Evolutionary conservation across 257 asterid genomes (phyloP).

Genomic region (Plantago elongata): DNA sequence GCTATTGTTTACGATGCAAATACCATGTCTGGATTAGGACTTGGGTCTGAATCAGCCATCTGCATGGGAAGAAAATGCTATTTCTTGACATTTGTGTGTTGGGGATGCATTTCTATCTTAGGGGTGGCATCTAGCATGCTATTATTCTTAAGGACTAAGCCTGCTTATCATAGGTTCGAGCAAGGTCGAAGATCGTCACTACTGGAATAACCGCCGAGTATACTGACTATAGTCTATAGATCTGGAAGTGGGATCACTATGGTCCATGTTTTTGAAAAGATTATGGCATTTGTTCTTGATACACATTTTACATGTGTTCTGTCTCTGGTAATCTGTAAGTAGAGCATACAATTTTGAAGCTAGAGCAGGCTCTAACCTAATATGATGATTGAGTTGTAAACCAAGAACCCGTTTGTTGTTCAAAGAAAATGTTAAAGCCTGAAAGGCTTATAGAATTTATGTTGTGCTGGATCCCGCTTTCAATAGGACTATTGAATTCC

Average conservation of each 20-base stretch:
- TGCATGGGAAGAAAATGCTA: conserved; percentile 88
- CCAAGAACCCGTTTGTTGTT: not conserved
- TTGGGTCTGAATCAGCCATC: conserved; percentile 34
- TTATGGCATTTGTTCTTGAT: not conserved
- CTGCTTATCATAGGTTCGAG: conserved; percentile 57
- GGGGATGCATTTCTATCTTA: conserved; percentile 81
- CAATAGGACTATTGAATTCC: too few relatives aligned
- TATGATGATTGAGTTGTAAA: not conserved
- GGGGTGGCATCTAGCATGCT: conserved; percentile 58
- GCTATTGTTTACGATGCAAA: conserved; percentile 63
- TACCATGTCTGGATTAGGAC: conserved; percentile 18
- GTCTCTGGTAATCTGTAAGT: not conserved
- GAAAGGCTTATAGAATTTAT: not conserved
- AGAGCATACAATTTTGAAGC: conserved; percentile 4
- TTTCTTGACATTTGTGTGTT: conserved; percentile 60
- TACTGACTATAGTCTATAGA: too few relatives aligned
- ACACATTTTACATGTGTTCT: not conserved
- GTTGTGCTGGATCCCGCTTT: too few relatives aligned
- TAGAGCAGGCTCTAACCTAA: not conserved
- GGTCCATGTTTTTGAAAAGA: too few relatives aligned
- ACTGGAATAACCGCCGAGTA: conserved; percentile 8
- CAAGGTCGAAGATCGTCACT: conserved; percentile 30
- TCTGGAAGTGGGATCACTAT: not conserved
- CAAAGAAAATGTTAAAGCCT: not conserved
- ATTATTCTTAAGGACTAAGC: conserved; percentile 62